These are phyloP conservation scores for Neofusicoccum parvum DNA, from an alignment of 2,329 filamentous ascomycete genomes.

Conservation along the genomic window DNA sequence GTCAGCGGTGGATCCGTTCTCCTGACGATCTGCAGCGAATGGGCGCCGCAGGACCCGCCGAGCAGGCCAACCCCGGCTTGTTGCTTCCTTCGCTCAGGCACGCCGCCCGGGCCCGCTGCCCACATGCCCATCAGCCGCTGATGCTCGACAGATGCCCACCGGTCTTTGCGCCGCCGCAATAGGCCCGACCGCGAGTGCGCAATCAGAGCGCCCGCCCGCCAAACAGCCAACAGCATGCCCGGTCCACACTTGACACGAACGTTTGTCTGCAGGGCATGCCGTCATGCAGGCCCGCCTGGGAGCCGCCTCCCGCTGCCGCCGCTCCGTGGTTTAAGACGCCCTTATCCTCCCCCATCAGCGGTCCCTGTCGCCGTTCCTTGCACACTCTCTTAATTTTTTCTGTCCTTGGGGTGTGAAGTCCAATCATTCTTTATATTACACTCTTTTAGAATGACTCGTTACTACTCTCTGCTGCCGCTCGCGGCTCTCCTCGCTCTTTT, in stretches of 20 bases:
- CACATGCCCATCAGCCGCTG: not conserved
- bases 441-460: slow-evolving; percentile 12
- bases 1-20: not conserved
- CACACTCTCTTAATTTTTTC: slow-evolving; percentile 15
- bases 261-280: not conserved
- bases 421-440: not conserved
- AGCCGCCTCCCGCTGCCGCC: not conserved
- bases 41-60: not conserved
- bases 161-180: slow-evolving; percentile 4
- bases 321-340: not conserved
- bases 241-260: not conserved
- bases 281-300: not conserved
- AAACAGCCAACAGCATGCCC: slow-evolving; percentile 5
- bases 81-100: not conserved
- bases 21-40: not conserved
- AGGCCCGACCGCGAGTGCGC: not conserved
- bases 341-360: not conserved
- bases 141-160: not conserved
- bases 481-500: slow-evolving; percentile 7
- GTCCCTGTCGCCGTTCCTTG: not conserved
- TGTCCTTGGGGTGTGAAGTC: not conserved
- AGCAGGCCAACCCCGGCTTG: not conserved
- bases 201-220: not conserved
- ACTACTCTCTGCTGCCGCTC: slow-evolving; percentile 10
- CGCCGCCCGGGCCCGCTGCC: not conserved